Percentiles rank a stretch among this genome's conserved stretches.
Conservation (phyloP, 2,329 filamentous ascomycete species). For the Pyrenophora teres region DNA sequence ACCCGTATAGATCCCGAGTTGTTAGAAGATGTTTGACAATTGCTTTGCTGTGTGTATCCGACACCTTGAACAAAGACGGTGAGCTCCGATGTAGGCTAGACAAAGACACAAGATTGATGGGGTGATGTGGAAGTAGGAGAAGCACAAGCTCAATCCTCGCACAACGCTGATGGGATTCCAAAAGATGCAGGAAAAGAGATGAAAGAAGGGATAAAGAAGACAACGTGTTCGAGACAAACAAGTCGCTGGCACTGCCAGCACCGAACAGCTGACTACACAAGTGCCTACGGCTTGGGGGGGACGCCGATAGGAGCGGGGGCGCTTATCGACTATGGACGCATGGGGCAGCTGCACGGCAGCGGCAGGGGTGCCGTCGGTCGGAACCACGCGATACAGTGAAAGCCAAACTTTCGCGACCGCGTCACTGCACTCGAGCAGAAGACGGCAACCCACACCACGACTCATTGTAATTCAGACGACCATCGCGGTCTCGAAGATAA, state of each 20-base stretch:
- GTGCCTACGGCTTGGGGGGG: slow-evolving; percentile 21
- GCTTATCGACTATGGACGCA: slow-evolving; percentile 35
- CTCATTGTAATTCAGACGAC: neutral
- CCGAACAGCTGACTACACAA: slow-evolving; percentile 24
- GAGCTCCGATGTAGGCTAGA: slow-evolving; percentile 9
- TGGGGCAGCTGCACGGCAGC: slow-evolving; percentile 34
- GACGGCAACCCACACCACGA: slow-evolving; percentile 1
- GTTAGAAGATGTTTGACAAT: neutral
- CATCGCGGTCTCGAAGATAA: neutral
- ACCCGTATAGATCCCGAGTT: neutral
- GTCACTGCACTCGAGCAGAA: slow-evolving; percentile 13
- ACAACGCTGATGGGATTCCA: slow-evolving; percentile 10
- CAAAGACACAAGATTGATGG: slow-evolving; percentile 3
- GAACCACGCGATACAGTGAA: slow-evolving; percentile 21
- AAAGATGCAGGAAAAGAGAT: slow-evolving; percentile 18
- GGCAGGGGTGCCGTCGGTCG: slow-evolving; percentile 28
- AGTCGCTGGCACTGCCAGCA: slow-evolving; percentile 15
- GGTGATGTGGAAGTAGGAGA: slow-evolving; percentile 5
- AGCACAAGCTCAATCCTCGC: slow-evolving; percentile 14
- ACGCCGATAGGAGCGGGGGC: slow-evolving; percentile 33
- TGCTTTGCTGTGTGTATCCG: slow-evolving; percentile 8
- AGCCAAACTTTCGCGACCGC: slow-evolving; percentile 13
- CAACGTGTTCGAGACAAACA: slow-evolving; percentile 19
- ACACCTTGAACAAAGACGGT: slow-evolving; percentile 19
- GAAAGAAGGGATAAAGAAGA: slow-evolving; percentile 14